Base-by-base conservation (phyloP, 140 eudicot genomes). In the Anethum foeniculum region DNA sequence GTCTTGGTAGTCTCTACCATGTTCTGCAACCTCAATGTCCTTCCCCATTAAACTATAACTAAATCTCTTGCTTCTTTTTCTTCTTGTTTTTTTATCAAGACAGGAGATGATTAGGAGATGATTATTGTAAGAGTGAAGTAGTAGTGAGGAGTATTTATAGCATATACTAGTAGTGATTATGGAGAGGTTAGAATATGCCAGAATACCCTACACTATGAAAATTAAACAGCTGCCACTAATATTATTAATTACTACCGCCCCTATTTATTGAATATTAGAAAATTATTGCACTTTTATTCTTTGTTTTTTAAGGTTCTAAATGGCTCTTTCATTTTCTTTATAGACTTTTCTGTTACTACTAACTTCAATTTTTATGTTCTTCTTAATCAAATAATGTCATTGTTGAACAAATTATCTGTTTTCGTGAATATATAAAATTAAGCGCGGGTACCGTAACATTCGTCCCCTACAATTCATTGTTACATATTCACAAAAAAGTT, bases 1-100 rank as follows among this genome's bases (percentile, higher is more conserved):
- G 52, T 72, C 77, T 10, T 72, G 48, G 52, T 72, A 72, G 77
- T 72, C 77, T 38, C 83, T 21, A 2, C 78, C 74, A 6, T 38
- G 47, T 27, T 72, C 77, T 21, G 48, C 77, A 72, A 34, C 77
- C 47, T 36, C 77, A 2, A 36, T 21, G 52, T 38, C 49, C 77
- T 72, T 69, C 41, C 75, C 75, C 75, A 69, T 69, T 15, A 14
- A 36, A 18, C 25, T 68, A 2, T 15, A 13, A 28, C 44, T 34
- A 5, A 4, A 30, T 6, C 3, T 12, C 44, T 6, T 0, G 4
- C 13, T 62, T 25, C 18, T 62, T 25, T 6, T 25, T 10, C 71
- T 27, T 60, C 5, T 8, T 2, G 30, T 7, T 62, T 62, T 25
- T 27, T 3, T 23, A 1, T 58, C 0, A 62, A 25, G 34, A 62